Conservation (phyloP, 2,329 filamentous ascomycete genomes). For the Cercospora sesami region DNA sequence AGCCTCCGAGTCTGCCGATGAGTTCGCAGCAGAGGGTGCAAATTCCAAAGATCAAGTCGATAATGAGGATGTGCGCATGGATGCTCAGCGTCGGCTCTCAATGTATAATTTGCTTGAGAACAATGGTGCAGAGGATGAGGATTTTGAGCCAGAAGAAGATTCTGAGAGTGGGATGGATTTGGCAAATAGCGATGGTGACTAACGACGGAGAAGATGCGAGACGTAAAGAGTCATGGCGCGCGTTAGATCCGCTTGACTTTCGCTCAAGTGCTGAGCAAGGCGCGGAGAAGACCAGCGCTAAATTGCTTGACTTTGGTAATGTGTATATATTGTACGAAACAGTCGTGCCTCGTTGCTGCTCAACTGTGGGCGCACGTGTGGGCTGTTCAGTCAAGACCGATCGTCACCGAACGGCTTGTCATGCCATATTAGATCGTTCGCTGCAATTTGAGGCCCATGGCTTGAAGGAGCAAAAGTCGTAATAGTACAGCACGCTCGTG, state of each 20-base stretch:
- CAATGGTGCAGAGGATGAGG: not conserved
- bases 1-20: not conserved
- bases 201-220: not conserved
- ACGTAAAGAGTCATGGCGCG: not conserved
- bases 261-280: conserved; percentile 1
- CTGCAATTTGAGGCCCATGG: not conserved
- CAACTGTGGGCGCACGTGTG: not conserved
- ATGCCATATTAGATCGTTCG: not conserved
- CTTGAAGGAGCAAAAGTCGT: not conserved
- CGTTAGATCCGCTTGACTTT: not conserved
- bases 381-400: not conserved
- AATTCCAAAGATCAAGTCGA: not conserved
- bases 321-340: not conserved
- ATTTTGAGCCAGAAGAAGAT: conserved; percentile 4
- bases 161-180: not conserved
- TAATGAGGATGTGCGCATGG: not conserved
- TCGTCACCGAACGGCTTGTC: not conserved
- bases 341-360: not conserved
- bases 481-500: not conserved
- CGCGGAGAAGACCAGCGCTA: not conserved
- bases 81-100: not conserved
- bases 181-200: not conserved
- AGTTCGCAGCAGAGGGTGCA: not conserved
- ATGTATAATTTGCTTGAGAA: conserved; percentile 5
- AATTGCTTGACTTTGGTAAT: not conserved